phyloP scores from a whole-genome alignment of 345 rosid species.

The Leavenworthia alabamica region DNA sequence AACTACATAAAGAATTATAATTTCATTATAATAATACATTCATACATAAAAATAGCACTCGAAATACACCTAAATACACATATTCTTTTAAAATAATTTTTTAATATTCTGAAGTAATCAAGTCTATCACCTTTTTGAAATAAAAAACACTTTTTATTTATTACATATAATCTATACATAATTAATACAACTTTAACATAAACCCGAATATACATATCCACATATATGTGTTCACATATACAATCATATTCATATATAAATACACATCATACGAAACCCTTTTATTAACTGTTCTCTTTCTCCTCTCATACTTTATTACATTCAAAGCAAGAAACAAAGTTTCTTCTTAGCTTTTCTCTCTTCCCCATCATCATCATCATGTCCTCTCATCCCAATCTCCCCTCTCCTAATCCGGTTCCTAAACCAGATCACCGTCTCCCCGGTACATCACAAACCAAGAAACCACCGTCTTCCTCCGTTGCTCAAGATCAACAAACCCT shows the following conservation, averaged over 20 bases:
- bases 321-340: slow-evolving; percentile 14
- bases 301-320: slow-evolving; percentile 6
- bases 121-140: background rate
- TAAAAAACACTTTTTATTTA: background rate
- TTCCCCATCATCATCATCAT: slow-evolving; percentile 19
- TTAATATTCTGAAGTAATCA: background rate
- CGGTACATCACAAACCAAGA: slow-evolving; percentile 23
- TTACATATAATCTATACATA: background rate
- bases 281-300: slow-evolving; percentile 20
- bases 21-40: background rate
- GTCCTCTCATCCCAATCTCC: slow-evolving; percentile 30
- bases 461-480: slow-evolving; percentile 30
- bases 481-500: slow-evolving; percentile 36
- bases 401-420: slow-evolving; percentile 19
- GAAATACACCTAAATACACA: background rate
- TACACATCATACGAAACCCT: slow-evolving; percentile 19
- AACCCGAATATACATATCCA: background rate
- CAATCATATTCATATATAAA: background rate
- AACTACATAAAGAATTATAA: background rate
- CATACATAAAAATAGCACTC: background rate
- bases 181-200: background rate
- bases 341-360: background rate
- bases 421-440: slow-evolving; percentile 22
- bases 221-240: background rate
- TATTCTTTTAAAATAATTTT: background rate